These are phyloP conservation scores for Xylariaceae sp. DNA, from an alignment of 2,329 filamentous ascomycete genomes.

Conservation along the genomic window DNA sequence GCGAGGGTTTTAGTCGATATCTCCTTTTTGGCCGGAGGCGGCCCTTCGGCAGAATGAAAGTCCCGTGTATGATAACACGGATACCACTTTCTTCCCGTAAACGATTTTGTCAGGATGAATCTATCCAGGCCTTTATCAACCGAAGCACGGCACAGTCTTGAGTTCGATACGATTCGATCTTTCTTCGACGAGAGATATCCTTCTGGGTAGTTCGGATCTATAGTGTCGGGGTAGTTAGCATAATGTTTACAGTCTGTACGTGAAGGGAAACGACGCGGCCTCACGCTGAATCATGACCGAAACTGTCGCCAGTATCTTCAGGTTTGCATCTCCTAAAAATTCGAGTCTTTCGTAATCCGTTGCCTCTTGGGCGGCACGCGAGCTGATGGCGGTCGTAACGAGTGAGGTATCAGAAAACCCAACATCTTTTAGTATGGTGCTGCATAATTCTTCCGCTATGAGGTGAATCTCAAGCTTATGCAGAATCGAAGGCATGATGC, in stretches of 20 bases:
- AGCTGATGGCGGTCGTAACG: conserved; percentile 63
- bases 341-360: conserved; percentile 79
- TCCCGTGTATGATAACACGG: conserved; percentile 57
- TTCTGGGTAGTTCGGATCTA: conserved; percentile 67
- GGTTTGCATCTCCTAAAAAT: conserved; percentile 76
- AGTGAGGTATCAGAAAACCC: conserved; percentile 49
- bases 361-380: conserved; percentile 53
- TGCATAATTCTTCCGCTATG: conserved; percentile 55
- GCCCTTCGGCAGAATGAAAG: conserved; percentile 25
- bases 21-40: conserved; percentile 4
- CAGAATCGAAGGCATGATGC: conserved; percentile 67
- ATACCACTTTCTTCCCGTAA: conserved; percentile 67
- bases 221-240: conserved; percentile 12
- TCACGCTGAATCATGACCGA: conserved; percentile 53
- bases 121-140: conserved; percentile 58
- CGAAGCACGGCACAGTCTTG: conserved; percentile 61
- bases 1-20: conserved; percentile 69
- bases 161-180: conserved; percentile 67
- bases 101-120: conserved; percentile 64
- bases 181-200: conserved; percentile 66
- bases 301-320: conserved; percentile 68
- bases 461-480: conserved; percentile 62
- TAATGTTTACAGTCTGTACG: not conserved
- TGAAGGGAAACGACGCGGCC: conserved; percentile 24
- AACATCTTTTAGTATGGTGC: conserved; percentile 48